These are phyloP conservation scores for Alternaria triticina DNA, from an alignment of 2,329 filamentous ascomycete genomes.

Conservation along the genomic window DNA sequence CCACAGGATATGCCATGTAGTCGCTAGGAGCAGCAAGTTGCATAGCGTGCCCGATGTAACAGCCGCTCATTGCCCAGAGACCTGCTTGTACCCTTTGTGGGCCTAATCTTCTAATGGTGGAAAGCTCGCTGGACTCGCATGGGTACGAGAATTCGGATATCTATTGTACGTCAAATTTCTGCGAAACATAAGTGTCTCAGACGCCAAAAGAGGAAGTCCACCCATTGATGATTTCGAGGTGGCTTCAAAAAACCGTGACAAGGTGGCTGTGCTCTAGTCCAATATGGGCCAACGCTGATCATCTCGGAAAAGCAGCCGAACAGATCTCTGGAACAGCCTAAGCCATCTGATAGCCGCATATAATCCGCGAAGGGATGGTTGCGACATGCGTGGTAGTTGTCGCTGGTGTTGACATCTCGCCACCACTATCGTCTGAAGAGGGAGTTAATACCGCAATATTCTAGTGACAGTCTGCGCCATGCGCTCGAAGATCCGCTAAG, in stretches of 20 bases:
- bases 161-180: background rate
- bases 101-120: background rate
- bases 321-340: background rate
- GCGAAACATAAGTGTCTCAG: background rate
- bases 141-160: background rate
- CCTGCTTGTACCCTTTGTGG: background rate
- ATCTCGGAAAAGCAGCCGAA: background rate
- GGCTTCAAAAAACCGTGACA: background rate
- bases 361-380: background rate
- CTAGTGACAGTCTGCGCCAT: background rate
- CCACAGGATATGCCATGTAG: constrained; percentile 14
- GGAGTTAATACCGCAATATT: background rate
- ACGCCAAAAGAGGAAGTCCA: background rate
- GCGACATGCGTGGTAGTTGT: background rate
- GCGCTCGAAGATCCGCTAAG: background rate
- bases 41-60: background rate
- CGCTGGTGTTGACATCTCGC: background rate
- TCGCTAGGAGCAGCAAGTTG: background rate
- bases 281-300: background rate
- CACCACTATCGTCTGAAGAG: background rate
- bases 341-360: background rate
- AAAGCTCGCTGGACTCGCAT: background rate
- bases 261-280: background rate
- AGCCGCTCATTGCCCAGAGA: background rate
- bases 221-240: background rate